phyloP scores from a whole-genome alignment of 2,329 filamentous ascomycete species.

The Colletotrichum magnum region DNA sequence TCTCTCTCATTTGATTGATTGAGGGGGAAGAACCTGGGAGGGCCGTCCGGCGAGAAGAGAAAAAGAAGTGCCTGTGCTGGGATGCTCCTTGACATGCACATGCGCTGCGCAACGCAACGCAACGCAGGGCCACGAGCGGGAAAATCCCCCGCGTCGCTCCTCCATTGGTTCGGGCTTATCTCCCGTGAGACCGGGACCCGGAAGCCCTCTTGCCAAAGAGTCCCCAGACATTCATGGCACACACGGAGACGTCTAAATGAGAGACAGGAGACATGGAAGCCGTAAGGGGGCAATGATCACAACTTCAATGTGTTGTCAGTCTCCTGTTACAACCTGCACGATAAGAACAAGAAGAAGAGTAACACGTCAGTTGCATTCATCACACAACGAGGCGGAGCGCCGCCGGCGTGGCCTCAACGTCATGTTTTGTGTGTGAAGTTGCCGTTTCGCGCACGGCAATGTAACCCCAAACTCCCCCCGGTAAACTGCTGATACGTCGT shows the following conservation, averaged over 20 bases:
- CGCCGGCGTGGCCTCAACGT: not conserved
- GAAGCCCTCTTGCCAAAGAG: too few species aligned
- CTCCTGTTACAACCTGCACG: too few species aligned
- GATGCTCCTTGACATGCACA: conserved; percentile 20
- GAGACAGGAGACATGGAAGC: too few species aligned
- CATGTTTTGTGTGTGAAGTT: conserved; percentile 17
- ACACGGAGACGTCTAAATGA: too few species aligned
- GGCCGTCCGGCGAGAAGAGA: too few species aligned
- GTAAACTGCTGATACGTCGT: not conserved
- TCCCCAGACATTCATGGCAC: too few species aligned
- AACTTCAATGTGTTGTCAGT: too few species aligned
- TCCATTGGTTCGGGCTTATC: not conserved
- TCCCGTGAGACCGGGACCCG: too few species aligned
- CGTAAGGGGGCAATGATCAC: too few species aligned
- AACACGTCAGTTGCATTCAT: not conserved
- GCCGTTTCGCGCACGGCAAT: conserved; percentile 31
- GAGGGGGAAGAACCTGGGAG: too few species aligned
- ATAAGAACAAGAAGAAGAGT: too few species aligned
- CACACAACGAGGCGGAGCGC: not conserved
- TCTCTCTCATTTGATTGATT: too few species aligned
- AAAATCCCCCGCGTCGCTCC: conserved; percentile 28
- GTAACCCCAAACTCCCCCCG: conserved; percentile 10
- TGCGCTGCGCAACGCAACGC: not conserved
- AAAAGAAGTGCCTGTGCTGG: not conserved
- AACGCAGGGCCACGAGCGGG: conserved; percentile 12